Conservation (phyloP, 805 yeast species). For the Debaryomyces hansenii region DNA sequence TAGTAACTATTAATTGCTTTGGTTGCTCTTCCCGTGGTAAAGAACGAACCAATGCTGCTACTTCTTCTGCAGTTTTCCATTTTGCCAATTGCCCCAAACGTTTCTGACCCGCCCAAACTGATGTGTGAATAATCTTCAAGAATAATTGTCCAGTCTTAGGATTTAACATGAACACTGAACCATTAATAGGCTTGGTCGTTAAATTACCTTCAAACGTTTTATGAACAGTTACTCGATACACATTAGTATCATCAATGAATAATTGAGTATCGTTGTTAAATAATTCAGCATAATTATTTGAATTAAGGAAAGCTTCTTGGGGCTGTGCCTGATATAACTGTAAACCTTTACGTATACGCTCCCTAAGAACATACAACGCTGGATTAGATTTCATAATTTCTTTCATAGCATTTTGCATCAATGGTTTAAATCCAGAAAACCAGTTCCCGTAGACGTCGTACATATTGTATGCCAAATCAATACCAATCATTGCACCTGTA, state of each 20-base stretch:
- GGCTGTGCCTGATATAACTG: slow-evolving; percentile 93
- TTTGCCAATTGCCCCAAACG: slow-evolving; percentile 90
- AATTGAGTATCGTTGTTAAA: slow-evolving; percentile 82
- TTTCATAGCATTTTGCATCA: slow-evolving; percentile 87
- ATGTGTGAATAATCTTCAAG: slow-evolving; percentile 85
- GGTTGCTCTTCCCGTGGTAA: slow-evolving; percentile 94
- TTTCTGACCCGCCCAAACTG: slow-evolving; percentile 97
- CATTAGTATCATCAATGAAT: slow-evolving; percentile 91
- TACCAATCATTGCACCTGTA: slow-evolving; percentile 86
- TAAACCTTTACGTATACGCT: slow-evolving; percentile 89
- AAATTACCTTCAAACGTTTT: slow-evolving; percentile 90
- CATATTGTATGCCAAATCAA: slow-evolving; percentile 94
- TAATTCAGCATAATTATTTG: slow-evolving; percentile 86
- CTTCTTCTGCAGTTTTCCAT: slow-evolving; percentile 99
- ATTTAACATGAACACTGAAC: slow-evolving; percentile 85
- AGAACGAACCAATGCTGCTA: slow-evolving; percentile 85
- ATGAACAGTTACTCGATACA: slow-evolving; percentile 89
- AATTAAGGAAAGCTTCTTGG: slow-evolving; percentile 85
- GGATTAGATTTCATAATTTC: slow-evolving; percentile 96
- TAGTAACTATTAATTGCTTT: slow-evolving; percentile 82
- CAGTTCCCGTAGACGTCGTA: slow-evolving; percentile 96
- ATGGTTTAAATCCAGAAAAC: slow-evolving; percentile 92
- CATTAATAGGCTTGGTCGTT: slow-evolving; percentile 90
- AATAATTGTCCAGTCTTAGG: slow-evolving; percentile 91
- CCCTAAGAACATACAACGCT: slow-evolving; percentile 85